A percentile compares a stretch with the other conserved stretches of the same genome.
phyloP scores from a whole-genome alignment of 345 rosid genomes.

The Dovyalis caffra region DNA sequence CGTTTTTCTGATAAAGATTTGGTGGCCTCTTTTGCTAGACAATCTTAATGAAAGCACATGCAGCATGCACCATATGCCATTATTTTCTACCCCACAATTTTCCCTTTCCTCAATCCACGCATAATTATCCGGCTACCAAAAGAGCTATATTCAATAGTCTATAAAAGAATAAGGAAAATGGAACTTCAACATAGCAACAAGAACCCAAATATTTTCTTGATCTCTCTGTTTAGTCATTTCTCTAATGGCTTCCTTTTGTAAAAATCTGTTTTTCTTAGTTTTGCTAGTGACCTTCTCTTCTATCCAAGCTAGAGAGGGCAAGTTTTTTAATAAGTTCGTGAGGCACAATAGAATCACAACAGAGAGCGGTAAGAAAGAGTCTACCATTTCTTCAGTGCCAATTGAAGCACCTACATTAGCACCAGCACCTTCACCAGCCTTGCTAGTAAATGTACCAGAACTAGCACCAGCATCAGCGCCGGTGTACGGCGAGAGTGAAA shows the following conservation, averaged over 20 bases:
- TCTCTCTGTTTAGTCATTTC: neutral
- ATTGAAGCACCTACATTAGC: constrained; percentile 7
- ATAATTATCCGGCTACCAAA: constrained; percentile 28
- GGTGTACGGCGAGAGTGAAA: constrained; percentile 15
- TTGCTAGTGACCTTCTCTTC: constrained; percentile 23
- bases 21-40: constrained; percentile 19
- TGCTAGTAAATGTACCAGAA: neutral
- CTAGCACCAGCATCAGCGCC: constrained; percentile 13
- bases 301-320: constrained; percentile 56
- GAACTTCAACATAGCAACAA: neutral
- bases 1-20: neutral
- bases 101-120: constrained; percentile 58
- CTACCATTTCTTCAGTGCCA: constrained; percentile 8
- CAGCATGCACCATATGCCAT: constrained; percentile 24
- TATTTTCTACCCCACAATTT: constrained; percentile 34
- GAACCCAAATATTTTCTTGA: neutral
- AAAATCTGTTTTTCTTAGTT: constrained; percentile 19
- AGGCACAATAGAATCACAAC: constrained; percentile 27
- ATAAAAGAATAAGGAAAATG: neutral
- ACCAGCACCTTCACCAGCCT: constrained; percentile 2
- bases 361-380: neutral
- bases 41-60: constrained; percentile 36
- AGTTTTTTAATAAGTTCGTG: constrained; percentile 59
- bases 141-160: neutral
- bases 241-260: constrained; percentile 41